A percentile compares a stretch with the other conserved stretches of the same genome.
Evolutionary conservation across 441 rosid species (phyloP).

Genomic region (Corymbia calophylla): DNA sequence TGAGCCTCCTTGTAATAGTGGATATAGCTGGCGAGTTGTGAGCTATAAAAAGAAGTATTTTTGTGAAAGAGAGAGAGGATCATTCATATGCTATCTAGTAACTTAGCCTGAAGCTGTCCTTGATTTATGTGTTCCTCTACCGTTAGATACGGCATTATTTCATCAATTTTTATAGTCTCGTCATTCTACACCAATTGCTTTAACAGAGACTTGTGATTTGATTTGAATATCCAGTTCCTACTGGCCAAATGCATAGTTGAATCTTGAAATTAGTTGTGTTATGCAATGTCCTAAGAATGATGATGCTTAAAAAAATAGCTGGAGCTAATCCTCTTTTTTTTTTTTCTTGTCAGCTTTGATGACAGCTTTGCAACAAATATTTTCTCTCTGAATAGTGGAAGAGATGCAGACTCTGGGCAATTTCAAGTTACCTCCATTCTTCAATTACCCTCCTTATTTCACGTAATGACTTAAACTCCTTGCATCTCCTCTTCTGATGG

Average conservation of each 20-base stretch:
- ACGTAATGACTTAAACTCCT: conserved; percentile 37
- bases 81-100: not conserved
- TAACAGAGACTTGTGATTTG: not conserved
- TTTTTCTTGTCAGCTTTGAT: not conserved
- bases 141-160: rapidly evolving
- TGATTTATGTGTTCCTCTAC: not conserved
- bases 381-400: conserved; percentile 1
- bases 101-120: not conserved
- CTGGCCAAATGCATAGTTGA: not conserved
- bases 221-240: not conserved
- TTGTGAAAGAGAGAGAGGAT: not conserved
- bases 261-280: not conserved
- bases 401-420: conserved; percentile 82
- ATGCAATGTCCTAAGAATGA: rapidly evolving
- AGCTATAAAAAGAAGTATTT: not conserved
- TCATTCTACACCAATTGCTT: not conserved
- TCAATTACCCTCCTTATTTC: conserved; percentile 96
- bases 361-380: conserved; percentile 3
- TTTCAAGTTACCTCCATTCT: conserved; percentile 88
- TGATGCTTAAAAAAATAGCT: not conserved
- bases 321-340: not conserved
- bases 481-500: not conserved
- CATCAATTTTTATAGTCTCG: not conserved
- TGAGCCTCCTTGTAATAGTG: rapidly evolving
- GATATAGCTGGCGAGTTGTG: not conserved